These are phyloP conservation scores for Croton laevigatus DNA, from an alignment of 441 rosid species.

Conservation along the genomic window DNA sequence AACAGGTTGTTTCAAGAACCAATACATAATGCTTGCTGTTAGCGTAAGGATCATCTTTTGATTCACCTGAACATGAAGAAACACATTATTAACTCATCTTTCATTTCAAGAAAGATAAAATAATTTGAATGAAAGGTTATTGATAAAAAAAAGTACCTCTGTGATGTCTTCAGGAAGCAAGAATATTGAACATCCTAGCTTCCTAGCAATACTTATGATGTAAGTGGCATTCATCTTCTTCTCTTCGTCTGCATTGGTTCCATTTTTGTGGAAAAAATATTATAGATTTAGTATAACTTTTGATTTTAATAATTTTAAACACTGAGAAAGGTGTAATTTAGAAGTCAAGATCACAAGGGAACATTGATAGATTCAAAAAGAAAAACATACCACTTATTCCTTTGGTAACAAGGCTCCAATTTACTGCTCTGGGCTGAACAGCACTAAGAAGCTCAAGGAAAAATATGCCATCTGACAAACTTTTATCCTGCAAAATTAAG, in stretches of 20 bases:
- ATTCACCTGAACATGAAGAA: constrained; percentile 56
- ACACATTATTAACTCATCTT: not conserved
- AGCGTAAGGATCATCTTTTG: constrained; percentile 96
- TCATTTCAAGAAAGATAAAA: not conserved
- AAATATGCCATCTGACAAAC: constrained; percentile 72
- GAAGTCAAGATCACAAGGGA: not conserved
- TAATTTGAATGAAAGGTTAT: not conserved
- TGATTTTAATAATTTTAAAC: not conserved
- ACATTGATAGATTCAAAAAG: not conserved
- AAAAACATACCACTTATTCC: constrained; percentile 64
- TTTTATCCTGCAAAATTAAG: constrained; percentile 60
- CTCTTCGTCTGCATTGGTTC: constrained; percentile 53
- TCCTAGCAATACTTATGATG: constrained; percentile 85
- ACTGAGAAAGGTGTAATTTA: not conserved
- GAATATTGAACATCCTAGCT: constrained; percentile 94
- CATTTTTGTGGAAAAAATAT: constrained; percentile 2
- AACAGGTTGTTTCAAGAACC: constrained; percentile 81
- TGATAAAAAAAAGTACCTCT: constrained; percentile 43
- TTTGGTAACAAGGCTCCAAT: constrained; percentile 93
- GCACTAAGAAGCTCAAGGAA: constrained; percentile 90
- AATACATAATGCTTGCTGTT: constrained; percentile 91
- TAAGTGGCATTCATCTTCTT: constrained; percentile 93
- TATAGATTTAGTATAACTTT: not conserved
- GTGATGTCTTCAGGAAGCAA: constrained; percentile 90
- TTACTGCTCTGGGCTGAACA: constrained; percentile 91